Evolutionary conservation across 1,284 basidiomycete species (phyloP), one percentile per base, ranked within the genome.

Genomic region (Apiotrichum montevideense): DNA sequence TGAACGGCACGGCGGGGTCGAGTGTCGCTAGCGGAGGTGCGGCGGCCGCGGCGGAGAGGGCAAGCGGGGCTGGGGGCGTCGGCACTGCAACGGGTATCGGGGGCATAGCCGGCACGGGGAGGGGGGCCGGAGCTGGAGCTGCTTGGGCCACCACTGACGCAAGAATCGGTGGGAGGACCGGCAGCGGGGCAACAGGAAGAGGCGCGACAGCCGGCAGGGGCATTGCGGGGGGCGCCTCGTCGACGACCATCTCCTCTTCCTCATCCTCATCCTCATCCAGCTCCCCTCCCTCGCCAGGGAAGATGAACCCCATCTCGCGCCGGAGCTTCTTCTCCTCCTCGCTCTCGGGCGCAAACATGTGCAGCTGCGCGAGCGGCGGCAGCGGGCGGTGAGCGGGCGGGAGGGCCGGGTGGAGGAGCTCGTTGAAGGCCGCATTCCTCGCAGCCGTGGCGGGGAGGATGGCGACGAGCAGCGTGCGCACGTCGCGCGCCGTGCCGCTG

Each of bases 301-400:
- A 5, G 42, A 56, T 9, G 34, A 66, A 68, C 3, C 71, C 71
- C 29, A 73, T 52, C 35, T 66, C 69, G 13, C 53, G 45, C 13
- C 72, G 43, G 29, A 70, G 40, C 52, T 64, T 64, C 37, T 52
- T 57, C 55, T 75, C 73, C 39, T 69, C 71, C 33, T 69, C 71
- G 9, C 56, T 63, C 55, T 72, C 71, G n/a, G 62, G 56, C 8
- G 62, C 60, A 50, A 73, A 72, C 55, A 64, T 64, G 53, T 73
- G 68, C 35, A 75, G 57, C 44, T 67, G 62, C 33, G 62, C 52
- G 2, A 75, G 55, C 7, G 70, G 63, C 2, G 73, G 71, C 32
- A 62, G 50, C 0, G 68, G 64, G 40, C 73, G 63, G 9, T 59
- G 46, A 42, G 71, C 49, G 3, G 73, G 67, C 34, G 73, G 73